phyloP scores from a whole-genome alignment of 805 yeast species.

The Saccharomycodes ludwigii region DNA sequence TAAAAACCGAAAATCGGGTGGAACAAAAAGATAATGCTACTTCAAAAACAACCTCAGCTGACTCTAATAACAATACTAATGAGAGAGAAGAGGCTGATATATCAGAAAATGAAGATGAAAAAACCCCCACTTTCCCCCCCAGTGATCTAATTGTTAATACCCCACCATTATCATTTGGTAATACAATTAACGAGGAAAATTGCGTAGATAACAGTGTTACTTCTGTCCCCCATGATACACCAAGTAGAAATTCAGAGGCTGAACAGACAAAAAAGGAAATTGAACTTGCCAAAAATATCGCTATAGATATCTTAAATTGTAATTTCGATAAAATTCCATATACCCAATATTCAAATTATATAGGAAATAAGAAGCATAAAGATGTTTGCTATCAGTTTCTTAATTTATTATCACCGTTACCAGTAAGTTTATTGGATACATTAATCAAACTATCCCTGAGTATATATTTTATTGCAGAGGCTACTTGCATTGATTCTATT shows the following conservation, averaged over 20 bases:
- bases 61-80: no score
- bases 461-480: conserved; percentile 69
- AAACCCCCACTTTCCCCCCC: no score
- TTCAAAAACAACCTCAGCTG: no score
- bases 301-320: conserved; percentile 23
- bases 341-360: conserved; percentile 30
- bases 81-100: no score
- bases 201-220: neutral
- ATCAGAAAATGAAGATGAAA: no score
- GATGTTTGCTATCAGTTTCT: conserved; percentile 26
- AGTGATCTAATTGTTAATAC: no score
- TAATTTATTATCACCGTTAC: conserved; percentile 29
- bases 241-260: no score
- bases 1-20: no score
- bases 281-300: conserved; percentile 12
- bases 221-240: neutral
- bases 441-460: conserved; percentile 50
- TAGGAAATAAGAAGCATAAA: conserved; percentile 24
- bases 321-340: conserved; percentile 22
- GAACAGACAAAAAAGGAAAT: no score
- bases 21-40: no score
- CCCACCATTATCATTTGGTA: neutral
- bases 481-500: conserved; percentile 68
- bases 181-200: neutral
- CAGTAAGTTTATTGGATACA: conserved; percentile 40